Base-by-base conservation (phyloP, 164 flowering plant species). In the Kingdonia uniflora region DNA sequence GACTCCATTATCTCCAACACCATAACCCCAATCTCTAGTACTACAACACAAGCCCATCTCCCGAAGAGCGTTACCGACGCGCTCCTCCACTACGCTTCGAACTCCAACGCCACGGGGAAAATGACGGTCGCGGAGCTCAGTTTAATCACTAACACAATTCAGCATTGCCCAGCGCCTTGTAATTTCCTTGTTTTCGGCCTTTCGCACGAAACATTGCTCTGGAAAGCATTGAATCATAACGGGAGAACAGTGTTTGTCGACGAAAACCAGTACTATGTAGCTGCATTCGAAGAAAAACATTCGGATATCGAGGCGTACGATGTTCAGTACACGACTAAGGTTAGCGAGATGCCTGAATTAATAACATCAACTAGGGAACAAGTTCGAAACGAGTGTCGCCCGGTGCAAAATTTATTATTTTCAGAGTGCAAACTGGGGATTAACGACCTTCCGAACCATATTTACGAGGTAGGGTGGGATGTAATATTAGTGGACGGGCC, bases 401-500 rank as follows among this genome's bases (percentile, higher is more conserved):
- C 95, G 0, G 97, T 88, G 14, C 96, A 92, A 71, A 88, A 92
- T 39, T 69, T 88, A 2, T 57, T 88, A 24, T 92, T 88, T 71
- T 86, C 97, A 0, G 97, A 92, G 17, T 92, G 99, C 54, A 73
- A 69, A 56, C 71, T 92, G 6, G 95, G 83, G 25, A 56, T 88
- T 19, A 92, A 92, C 39, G 95, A 88, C 51, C 66, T 92, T 6
- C 99, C 99, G 0, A 88, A 88, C 56, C 85, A 85, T 41, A 76
- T 89, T 1, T 92, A 92, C 63, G 95, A 84, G 39, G 78, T 86
- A 10, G 78, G 68, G 14, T 92, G 99, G 99, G 95, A 88, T 47
- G 84, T 88, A 14, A 81, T 92, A 1, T 24, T 92, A 55, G 82
- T 92, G 2, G 99, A 88, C 50, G 99, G 96, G 6, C 99, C 97